A percentile compares a stretch with the other conserved stretches of the same genome.
These are phyloP conservation scores for Coemansia sp. DNA, from an alignment of 192 early-diverging fungal genomes.

Conservation along the genomic window DNA sequence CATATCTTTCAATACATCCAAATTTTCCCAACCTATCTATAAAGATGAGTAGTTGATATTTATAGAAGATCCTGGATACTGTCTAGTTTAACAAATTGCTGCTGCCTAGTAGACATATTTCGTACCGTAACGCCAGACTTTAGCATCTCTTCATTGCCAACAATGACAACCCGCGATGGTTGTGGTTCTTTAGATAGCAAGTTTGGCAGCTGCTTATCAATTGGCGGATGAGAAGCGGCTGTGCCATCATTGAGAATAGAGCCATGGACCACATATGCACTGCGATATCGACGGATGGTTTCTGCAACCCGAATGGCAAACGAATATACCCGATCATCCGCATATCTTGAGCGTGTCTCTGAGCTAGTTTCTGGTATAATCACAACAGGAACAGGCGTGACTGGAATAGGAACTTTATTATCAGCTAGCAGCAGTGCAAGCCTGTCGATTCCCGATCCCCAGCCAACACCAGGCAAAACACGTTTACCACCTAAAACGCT, in stretches of 20 bases:
- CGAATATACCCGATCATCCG: constrained; percentile 15
- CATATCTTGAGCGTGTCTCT: background rate
- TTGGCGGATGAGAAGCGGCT: background rate
- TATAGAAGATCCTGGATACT: too few species aligned
- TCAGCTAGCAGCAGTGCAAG: constrained; percentile 51
- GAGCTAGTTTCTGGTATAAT: constrained; percentile 20
- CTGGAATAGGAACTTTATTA: background rate
- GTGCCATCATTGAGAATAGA: background rate
- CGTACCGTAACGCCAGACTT: too few species aligned
- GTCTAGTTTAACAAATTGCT: too few species aligned
- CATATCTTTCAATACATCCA: too few species aligned
- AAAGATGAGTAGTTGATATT: too few species aligned
- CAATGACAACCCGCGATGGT: constrained; percentile 18
- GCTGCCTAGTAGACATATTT: too few species aligned
- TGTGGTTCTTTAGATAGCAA: constrained; percentile 8
- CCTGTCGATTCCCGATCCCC: constrained; percentile 67
- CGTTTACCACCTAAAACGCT: constrained; percentile 55
- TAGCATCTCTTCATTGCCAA: constrained; percentile 28
- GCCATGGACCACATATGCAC: constrained; percentile 20
- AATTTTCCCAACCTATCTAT: too few species aligned
- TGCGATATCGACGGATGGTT: constrained; percentile 6
- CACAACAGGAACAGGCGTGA: constrained; percentile 25
- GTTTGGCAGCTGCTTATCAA: constrained; percentile 34
- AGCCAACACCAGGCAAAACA: constrained; percentile 56
- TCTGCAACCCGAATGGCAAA: constrained; percentile 32